Evolutionary conservation across 129 eudicot genomes (phyloP), one percentile per base, ranked within the genome.

Genomic region (Kitagawia praeruptora): DNA sequence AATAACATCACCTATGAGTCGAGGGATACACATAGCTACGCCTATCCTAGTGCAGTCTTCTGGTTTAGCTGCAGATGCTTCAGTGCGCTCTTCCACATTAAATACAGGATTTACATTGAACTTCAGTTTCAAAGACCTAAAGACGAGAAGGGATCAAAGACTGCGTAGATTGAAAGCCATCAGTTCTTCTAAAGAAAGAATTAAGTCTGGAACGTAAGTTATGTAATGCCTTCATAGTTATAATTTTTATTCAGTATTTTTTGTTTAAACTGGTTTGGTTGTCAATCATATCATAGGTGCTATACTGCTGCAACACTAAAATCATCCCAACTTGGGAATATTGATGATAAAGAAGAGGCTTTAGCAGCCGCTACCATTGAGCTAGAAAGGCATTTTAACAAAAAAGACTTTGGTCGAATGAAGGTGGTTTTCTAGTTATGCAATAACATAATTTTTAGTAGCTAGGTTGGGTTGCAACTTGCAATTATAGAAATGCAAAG

Each of bases 361-460:
- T 82, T 94, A 80, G 93, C 96, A 85, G 98, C 98, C 40, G 98
- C 98, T 76, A 87, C 93, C 39, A 87, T 45, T 48, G 98, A 94
- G 81, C 72, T 94, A 84, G 97, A 94, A 87, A 94, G 93, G 85
- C 86, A 91, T 34, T 34, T 34, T 34, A 34, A 34, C 37, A 34
- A 34, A 80, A 88, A 82, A 67, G 93, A 94, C 86, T 94, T 94
- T 81, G 86, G 91, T 66, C 87, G 85, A 28, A 94, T 94, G 98
- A 87, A 94, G 98, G 98, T 94, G 16, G 41, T 31, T n/a, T 81
- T 58, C 31, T 39, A 51, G 54, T 70, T 80, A 42, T 85, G 51
- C 51, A 51, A 27, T 37, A 47, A 54, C 78, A 77, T 70, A 72
- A 45, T 4, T 23, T 70, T 16, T 23, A 71, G n/a, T n/a, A n/a